Conservation (phyloP, 2,329 filamentous ascomycete genomes). For the Ascosphaera aggregata region DNA sequence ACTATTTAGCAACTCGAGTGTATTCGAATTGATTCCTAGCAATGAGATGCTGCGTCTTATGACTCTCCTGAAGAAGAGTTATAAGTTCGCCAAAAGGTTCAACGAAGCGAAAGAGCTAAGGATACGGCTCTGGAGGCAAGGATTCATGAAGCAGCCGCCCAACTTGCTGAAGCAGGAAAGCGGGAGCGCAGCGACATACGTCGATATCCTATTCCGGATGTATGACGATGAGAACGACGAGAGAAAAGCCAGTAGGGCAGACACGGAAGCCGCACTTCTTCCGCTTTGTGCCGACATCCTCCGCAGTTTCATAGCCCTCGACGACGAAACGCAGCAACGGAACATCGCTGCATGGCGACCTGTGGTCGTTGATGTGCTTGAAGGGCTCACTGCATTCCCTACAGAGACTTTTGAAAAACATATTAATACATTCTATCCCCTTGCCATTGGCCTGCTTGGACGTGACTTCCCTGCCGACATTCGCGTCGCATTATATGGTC, state of each 20-base stretch:
- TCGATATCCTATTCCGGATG: slow-evolving; percentile 91
- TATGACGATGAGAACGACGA: slow-evolving; percentile 77
- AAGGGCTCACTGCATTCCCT: slow-evolving; percentile 74
- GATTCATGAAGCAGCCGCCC: slow-evolving; percentile 98
- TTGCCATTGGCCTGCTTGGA: slow-evolving; percentile 58
- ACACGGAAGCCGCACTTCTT: slow-evolving; percentile 79
- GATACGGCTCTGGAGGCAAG: slow-evolving; percentile 85
- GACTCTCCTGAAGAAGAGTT: slow-evolving; percentile 83
- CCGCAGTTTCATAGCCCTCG: slow-evolving; percentile 57
- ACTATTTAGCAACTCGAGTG: slow-evolving; percentile 88
- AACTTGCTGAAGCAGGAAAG: slow-evolving; percentile 95
- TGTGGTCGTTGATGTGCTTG: slow-evolving; percentile 88
- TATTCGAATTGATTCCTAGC: slow-evolving; percentile 84
- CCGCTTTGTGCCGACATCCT: slow-evolving; percentile 93
- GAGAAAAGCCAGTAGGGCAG: slow-evolving; percentile 50
- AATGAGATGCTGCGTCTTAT: slow-evolving; percentile 75
- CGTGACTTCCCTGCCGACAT: slow-evolving; percentile 66
- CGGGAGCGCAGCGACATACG: slow-evolving; percentile 80
- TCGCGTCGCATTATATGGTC: slow-evolving; percentile 48
- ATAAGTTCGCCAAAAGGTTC: slow-evolving; percentile 90
- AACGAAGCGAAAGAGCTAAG: slow-evolving; percentile 93
- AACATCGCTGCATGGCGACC: slow-evolving; percentile 96
- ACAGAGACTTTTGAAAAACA: slow-evolving; percentile 57
- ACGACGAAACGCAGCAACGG: slow-evolving; percentile 88
- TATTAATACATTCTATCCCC: slow-evolving; percentile 62